Evolutionary conservation across 805 yeast species (phyloP), one percentile per base, ranked within the genome.

Genomic region (Monosporozyma aerobia): DNA sequence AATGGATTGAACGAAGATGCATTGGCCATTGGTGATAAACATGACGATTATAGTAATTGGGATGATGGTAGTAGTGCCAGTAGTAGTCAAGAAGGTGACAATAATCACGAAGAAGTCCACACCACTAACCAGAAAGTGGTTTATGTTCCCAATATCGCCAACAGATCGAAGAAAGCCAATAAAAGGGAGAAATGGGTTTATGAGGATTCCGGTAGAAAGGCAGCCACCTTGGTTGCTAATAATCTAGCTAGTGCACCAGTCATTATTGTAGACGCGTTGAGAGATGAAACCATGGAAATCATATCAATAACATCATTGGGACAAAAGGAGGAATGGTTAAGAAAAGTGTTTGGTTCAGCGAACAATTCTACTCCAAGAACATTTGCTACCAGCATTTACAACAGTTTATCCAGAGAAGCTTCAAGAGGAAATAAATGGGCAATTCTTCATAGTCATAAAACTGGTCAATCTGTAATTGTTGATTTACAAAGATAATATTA

Each of bases 261-360:
- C 0, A 74, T 90, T 47, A 79, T 85, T 0, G 80, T 92, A 35
- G 98, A 92, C 63, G 81, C 80, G 3, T 69, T 82, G 11, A 77
- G 84, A 55, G 96, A 88, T 59, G 97, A 90, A 56, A 86, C 88
- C 2, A 67, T 94, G 55, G 92, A 90, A 49, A 86, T 90, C 77
- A 86, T 92, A 41, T 76, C 86, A 13, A 78, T 84, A 2, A 85
- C 90, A 0, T 84, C 95, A 0, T 68, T 88, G n/a, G 74, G 76
- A 30, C 89, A 81, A 56, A 83, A 81, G 49, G 95, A 88, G 56
- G 92, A 87, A 74, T 77, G 79, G 78, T 72, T 84, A 50, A 77
- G 95, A 60, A 85, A 87, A 58, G 89, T 92, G 4, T 65, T 68
- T 50, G 87, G 90, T 7, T 89, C 92, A 19, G 79, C 85, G 2